These are phyloP conservation scores for Tephrocybe sp. DNA, from an alignment of 768 basidiomycete species.

Conservation along the genomic window DNA sequence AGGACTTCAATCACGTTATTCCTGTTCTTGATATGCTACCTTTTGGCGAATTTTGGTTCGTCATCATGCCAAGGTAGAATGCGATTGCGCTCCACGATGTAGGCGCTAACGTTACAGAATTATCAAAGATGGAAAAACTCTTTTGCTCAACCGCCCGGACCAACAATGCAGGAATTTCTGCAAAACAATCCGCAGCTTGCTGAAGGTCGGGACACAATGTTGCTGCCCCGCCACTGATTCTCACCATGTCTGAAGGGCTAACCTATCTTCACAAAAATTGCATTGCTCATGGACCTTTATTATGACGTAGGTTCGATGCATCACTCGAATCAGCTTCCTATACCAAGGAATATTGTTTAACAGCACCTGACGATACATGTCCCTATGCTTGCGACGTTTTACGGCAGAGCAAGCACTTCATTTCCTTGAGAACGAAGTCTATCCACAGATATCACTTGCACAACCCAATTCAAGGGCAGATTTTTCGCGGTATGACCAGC, in stretches of 20 bases:
- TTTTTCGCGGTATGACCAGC: neutral
- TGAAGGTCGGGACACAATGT: neutral
- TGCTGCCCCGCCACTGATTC: neutral
- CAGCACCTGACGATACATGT: neutral
- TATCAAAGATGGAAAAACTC: neutral
- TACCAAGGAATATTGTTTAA: neutral
- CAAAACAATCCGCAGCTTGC: constrained; percentile 1
- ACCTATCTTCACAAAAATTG: neutral
- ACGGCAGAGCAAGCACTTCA: constrained; percentile 6
- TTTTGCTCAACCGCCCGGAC: neutral
- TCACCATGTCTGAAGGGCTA: neutral
- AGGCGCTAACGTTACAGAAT: neutral
- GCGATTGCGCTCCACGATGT: neutral
- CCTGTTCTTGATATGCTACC: constrained; percentile 7
- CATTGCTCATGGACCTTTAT: constrained; percentile 18
- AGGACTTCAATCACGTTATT: constrained; percentile 2
- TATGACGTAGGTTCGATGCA: no score
- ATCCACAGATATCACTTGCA: neutral
- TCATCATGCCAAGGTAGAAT: constrained; percentile 10
- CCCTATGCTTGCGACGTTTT: constrained; percentile 12
- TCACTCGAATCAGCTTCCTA: neutral
- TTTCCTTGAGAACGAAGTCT: constrained; percentile 9
- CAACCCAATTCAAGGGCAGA: neutral
- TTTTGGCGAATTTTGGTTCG: constrained; percentile 5
- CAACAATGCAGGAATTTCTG: neutral